Conservation (phyloP, 2,329 filamentous ascomycete genomes). For the Cryphonectria japonica region DNA sequence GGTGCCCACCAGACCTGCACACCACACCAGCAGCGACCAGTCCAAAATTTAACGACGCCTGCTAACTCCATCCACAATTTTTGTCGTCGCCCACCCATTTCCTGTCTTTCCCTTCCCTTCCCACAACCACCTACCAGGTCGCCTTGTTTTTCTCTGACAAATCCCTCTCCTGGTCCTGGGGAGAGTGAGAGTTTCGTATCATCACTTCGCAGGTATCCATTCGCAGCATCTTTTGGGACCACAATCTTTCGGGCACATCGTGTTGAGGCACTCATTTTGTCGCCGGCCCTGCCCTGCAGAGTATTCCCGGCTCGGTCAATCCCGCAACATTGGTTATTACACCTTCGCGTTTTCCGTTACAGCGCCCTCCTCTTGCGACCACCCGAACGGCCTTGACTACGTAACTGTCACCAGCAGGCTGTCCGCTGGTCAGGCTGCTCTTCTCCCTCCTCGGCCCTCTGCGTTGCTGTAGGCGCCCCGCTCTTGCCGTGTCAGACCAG, state of each 20-base stretch:
- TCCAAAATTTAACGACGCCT: conserved; percentile 17
- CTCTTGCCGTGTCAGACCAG: conserved; percentile 20
- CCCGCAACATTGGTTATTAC: not conserved
- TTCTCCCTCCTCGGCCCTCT: conserved; percentile 10
- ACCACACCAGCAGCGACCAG: conserved; percentile 11
- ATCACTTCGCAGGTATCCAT: conserved; percentile 15
- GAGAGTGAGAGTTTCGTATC: conserved; percentile 10
- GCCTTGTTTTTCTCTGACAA: conserved; percentile 10
- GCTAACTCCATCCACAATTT: conserved; percentile 16
- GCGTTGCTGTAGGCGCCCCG: conserved; percentile 8
- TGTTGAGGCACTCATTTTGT: conserved; percentile 9
- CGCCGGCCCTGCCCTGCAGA: conserved; percentile 13
- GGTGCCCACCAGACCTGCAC: conserved; percentile 14
- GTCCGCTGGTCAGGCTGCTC: not conserved
- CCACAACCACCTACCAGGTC: conserved; percentile 19
- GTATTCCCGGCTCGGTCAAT: conserved; percentile 8
- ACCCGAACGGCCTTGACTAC: not conserved
- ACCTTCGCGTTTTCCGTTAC: not conserved
- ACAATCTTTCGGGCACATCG: not conserved
- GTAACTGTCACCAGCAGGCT: not conserved
- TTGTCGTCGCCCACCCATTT: not conserved
- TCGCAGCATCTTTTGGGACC: conserved; percentile 16
- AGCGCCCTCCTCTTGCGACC: not conserved
- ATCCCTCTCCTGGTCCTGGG: conserved; percentile 3
- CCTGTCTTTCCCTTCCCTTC: conserved; percentile 17